A percentile compares a stretch with the other conserved stretches of the same genome.
These are phyloP conservation scores for Penicillium turbatum DNA, from an alignment of 495 filamentous ascomycete genomes.

Conservation along the genomic window DNA sequence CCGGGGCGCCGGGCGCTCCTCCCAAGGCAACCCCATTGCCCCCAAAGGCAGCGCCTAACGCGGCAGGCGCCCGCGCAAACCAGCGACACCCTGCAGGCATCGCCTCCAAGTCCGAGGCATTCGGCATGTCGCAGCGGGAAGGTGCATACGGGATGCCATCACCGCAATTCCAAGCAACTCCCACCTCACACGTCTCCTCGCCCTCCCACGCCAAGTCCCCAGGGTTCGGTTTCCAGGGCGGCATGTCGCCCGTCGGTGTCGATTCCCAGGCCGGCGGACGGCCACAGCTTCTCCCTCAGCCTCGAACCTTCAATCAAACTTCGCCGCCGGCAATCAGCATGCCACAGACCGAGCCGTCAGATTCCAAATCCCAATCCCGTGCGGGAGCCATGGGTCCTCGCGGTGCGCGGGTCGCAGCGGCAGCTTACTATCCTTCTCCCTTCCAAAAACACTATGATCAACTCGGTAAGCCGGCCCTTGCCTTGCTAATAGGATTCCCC, in stretches of 20 bases:
- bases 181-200: constrained; percentile 76
- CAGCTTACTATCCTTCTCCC: constrained; percentile 71
- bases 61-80: constrained; percentile 37
- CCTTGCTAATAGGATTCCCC: neutral
- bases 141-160: constrained; percentile 46
- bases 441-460: constrained; percentile 96
- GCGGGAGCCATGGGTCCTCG: constrained; percentile 25
- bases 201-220: constrained; percentile 69
- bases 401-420: constrained; percentile 35
- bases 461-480: constrained; percentile 71
- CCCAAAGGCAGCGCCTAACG: constrained; percentile 46
- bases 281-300: constrained; percentile 45
- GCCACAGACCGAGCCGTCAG: constrained; percentile 36
- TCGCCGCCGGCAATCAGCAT: constrained; percentile 42
- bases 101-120: constrained; percentile 65
- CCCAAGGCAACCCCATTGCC: constrained; percentile 52
- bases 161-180: constrained; percentile 69
- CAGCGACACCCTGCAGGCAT: constrained; percentile 66
- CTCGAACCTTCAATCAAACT: constrained; percentile 37
- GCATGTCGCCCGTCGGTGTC: constrained; percentile 62
- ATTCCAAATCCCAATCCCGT: constrained; percentile 29
- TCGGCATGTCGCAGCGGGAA: constrained; percentile 51
- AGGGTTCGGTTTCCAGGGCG: constrained; percentile 62
- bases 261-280: constrained; percentile 55
- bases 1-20: constrained; percentile 61